These are phyloP conservation scores for Botrytis hyacinthi DNA, from an alignment of 2,329 filamentous ascomycete species.

Conservation along the genomic window DNA sequence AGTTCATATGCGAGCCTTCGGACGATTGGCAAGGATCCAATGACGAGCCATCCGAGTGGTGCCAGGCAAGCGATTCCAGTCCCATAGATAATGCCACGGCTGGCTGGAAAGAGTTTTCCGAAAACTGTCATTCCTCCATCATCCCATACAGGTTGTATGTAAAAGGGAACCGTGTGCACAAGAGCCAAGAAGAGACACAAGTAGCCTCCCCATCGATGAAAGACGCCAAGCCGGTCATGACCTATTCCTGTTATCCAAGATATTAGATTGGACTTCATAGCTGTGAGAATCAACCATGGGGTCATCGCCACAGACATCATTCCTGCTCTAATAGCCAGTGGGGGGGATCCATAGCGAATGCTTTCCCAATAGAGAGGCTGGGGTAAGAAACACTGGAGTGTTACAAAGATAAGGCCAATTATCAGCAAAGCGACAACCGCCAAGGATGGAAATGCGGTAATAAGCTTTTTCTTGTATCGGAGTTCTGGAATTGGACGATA, in stretches of 20 bases:
- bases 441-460: constrained; percentile 78
- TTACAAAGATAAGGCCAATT: constrained; percentile 67
- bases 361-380: constrained; percentile 88
- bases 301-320: constrained; percentile 92
- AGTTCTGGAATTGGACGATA: constrained; percentile 82
- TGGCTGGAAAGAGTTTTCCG: constrained; percentile 63
- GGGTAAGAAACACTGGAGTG: constrained; percentile 80
- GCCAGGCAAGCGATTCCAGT: constrained; percentile 80
- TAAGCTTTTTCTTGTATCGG: constrained; percentile 58
- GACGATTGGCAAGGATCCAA: constrained; percentile 78
- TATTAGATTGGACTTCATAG: constrained; percentile 87
- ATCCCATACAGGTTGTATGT: constrained; percentile 83
- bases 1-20: constrained; percentile 78
- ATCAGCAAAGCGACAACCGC: constrained; percentile 67
- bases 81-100: constrained; percentile 73
- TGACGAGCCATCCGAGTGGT: constrained; percentile 77
- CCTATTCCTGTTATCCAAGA: constrained; percentile 84
- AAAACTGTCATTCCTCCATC: constrained; percentile 71
- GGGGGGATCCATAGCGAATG: constrained; percentile 83
- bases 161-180: constrained; percentile 85
- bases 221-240: constrained; percentile 86
- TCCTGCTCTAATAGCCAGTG: constrained; percentile 79
- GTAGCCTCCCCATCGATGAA: constrained; percentile 90
- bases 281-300: constrained; percentile 87
- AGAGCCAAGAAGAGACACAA: constrained; percentile 79